Percentiles rank a stretch among this genome's conserved stretches.
Evolutionary conservation across 2,329 filamentous ascomycete genomes (phyloP).

Genomic region (Gyromitra esculenta): DNA sequence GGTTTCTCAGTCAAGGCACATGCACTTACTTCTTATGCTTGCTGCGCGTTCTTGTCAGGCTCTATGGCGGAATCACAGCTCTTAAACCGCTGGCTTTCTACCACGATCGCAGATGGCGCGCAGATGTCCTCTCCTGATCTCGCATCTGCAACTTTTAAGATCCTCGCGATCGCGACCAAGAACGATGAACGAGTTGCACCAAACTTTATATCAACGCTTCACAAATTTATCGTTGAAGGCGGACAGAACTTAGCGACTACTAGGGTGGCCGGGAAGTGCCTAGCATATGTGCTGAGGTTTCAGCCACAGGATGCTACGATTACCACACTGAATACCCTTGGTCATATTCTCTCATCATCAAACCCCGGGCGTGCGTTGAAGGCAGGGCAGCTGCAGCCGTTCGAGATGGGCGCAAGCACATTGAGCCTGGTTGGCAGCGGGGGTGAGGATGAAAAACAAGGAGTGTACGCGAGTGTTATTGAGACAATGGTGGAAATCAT

Average conservation of each 20-base stretch:
- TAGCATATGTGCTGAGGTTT: constrained; percentile 81
- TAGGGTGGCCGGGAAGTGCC: constrained; percentile 79
- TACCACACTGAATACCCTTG: constrained; percentile 93
- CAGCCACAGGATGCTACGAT: constrained; percentile 93
- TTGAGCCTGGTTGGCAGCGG: constrained; percentile 77
- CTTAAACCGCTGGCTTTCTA: constrained; percentile 85
- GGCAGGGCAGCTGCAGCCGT: constrained; percentile 59
- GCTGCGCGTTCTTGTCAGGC: constrained; percentile 80
- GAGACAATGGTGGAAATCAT: constrained; percentile 94
- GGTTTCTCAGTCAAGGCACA: constrained; percentile 86
- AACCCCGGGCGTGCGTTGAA: constrained; percentile 65
- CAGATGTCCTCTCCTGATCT: constrained; percentile 84
- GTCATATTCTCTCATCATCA: constrained; percentile 87
- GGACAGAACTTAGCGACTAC: constrained; percentile 75
- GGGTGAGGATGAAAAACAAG: constrained; percentile 79
- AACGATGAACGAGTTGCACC: constrained; percentile 77
- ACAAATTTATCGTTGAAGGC: constrained; percentile 88
- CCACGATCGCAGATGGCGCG: constrained; percentile 77
- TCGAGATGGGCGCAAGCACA: constrained; percentile 69
- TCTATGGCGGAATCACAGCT: constrained; percentile 74
- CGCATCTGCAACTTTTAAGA: constrained; percentile 80
- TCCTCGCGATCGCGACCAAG: constrained; percentile 81
- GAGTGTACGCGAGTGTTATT: constrained; percentile 88
- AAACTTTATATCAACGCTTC: constrained; percentile 78
- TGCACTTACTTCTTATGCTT: constrained; percentile 82